A percentile compares a stretch with the other conserved stretches of the same genome.
phyloP scores from a whole-genome alignment of 495 filamentous ascomycete species.

The Ascobolus immersus region DNA sequence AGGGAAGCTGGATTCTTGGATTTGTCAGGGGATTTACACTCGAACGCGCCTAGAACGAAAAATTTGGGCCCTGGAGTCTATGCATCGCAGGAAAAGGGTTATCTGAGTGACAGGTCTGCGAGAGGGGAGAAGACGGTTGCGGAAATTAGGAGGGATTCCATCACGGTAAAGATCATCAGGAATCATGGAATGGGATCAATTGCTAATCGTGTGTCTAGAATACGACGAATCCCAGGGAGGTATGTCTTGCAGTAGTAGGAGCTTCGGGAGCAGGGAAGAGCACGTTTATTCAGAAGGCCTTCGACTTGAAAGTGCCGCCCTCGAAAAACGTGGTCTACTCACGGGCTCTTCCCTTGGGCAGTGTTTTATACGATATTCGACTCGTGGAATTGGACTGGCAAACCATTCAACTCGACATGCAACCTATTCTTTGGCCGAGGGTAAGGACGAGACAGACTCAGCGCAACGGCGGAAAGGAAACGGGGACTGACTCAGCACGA shows the following conservation, averaged over 20 bases:
- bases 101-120: no score
- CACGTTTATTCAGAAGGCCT: conserved; percentile 57
- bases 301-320: conserved; percentile 38
- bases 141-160: no score
- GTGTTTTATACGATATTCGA: conserved; percentile 48
- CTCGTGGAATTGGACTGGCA: conserved; percentile 51
- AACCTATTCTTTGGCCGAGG: conserved; percentile 57
- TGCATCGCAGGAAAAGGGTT: no score
- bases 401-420: conserved; percentile 38
- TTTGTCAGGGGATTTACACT: no score
- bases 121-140: no score
- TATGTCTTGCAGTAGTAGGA: conserved; percentile 74
- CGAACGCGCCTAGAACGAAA: no score
- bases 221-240: no score
- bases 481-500: conserved; percentile 7
- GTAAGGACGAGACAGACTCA: conserved; percentile 24
- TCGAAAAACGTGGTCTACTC: conserved; percentile 29
- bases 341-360: conserved; percentile 54
- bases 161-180: no score
- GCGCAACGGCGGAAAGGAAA: no score
- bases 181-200: no score
- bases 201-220: no score
- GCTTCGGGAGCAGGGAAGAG: conserved; percentile 63
- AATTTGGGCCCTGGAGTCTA: no score
- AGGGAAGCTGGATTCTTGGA: conserved; percentile 10